These are phyloP conservation scores for Litchi chinensis DNA, from an alignment of 345 rosid species.

Conservation along the genomic window DNA sequence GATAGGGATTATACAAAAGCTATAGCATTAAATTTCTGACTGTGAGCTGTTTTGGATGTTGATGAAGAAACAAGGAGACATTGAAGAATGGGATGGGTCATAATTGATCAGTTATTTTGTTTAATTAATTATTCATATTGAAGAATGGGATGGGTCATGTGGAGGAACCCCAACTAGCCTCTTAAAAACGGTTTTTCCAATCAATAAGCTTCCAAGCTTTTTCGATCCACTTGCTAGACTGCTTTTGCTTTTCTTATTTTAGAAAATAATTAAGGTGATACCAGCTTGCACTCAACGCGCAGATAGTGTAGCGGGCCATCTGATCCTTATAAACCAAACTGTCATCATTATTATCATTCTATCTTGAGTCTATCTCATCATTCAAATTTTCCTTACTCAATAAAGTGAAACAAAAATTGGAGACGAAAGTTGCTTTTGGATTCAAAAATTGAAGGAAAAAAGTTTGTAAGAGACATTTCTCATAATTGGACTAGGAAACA, in stretches of 20 bases:
- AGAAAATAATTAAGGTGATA: background rate
- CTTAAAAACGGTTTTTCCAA: no score
- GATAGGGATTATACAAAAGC: background rate
- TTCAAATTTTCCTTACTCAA: background rate
- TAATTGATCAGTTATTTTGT: conserved; percentile 17
- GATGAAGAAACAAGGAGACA: background rate
- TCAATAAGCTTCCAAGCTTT: background rate
- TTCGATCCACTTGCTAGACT: conserved; percentile 10
- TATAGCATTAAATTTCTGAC: background rate
- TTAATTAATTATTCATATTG: conserved; percentile 5
- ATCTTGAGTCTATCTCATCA: background rate
- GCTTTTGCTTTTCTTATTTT: background rate
- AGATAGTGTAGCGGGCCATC: background rate
- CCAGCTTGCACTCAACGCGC: background rate
- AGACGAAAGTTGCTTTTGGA: no score
- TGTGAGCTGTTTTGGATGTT: conserved; percentile 15
- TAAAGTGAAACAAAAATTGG: no score
- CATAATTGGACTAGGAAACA: background rate
- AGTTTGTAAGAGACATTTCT: no score
- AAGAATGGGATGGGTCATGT: background rate
- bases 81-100: background rate
- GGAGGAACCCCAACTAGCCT: background rate
- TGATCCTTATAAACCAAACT: background rate
- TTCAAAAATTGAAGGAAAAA: no score
- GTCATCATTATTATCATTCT: background rate